Conservation (phyloP, 768 basidiomycete species). For the Clavaria fumosa region DNA sequence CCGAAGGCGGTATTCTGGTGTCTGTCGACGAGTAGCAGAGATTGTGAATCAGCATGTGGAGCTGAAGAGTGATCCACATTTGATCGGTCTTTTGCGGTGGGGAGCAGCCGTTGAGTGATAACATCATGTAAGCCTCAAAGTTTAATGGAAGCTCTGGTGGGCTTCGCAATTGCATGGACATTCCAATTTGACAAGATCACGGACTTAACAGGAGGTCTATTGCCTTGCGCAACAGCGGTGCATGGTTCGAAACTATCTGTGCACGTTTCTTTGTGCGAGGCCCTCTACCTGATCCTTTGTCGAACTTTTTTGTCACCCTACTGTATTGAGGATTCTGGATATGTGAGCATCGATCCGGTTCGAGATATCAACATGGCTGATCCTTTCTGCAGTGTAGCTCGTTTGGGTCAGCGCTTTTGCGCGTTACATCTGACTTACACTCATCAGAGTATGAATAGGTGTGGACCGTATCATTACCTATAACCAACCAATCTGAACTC, state of each 20-base stretch:
- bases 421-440: neutral
- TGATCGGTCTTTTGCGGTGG: too few relatives aligned
- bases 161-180: slow-evolving; percentile 54
- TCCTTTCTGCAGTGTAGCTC: slow-evolving; percentile 29
- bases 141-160: too few relatives aligned
- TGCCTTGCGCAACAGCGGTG: neutral
- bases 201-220: slow-evolving; percentile 42
- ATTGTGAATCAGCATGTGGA: too few relatives aligned
- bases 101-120: too few relatives aligned
- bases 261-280: slow-evolving; percentile 43
- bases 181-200: slow-evolving; percentile 64
- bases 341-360: slow-evolving; percentile 17
- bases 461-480: slow-evolving; percentile 47
- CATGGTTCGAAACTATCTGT: too few relatives aligned
- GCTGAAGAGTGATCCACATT: too few relatives aligned
- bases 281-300: too few relatives aligned
- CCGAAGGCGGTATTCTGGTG: too few relatives aligned
- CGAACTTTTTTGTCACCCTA: slow-evolving; percentile 22
- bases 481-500: slow-evolving; percentile 56
- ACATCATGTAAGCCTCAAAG: too few relatives aligned
- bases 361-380: neutral
- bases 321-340: slow-evolving; percentile 54
- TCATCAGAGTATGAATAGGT: slow-evolving; percentile 21
- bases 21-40: too few relatives aligned
- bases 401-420: slow-evolving; percentile 32